Evolutionary conservation across 208 protist genomes (phyloP).

Genomic region (Acanthamoeba culbertsoni): DNA sequence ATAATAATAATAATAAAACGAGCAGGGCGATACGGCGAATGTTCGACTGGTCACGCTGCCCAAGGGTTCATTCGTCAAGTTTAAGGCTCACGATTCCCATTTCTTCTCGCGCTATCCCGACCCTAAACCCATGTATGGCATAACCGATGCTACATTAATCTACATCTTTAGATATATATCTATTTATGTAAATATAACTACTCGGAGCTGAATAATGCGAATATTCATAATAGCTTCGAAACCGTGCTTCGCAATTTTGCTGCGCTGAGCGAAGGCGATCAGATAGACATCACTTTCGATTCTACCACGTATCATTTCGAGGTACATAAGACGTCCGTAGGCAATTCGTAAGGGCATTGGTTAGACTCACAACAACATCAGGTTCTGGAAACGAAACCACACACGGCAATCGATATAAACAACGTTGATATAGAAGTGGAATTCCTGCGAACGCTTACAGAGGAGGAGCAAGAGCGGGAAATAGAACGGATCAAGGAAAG

Average conservation of each 20-base stretch:
- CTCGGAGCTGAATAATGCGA: too few species aligned
- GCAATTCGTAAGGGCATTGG: not conserved
- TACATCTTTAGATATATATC: not conserved
- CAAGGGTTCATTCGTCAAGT: constrained; percentile 47
- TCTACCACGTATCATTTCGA: not conserved
- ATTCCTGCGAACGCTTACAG: constrained; percentile 4
- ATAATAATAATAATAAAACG: too few species aligned
- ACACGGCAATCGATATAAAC: constrained; percentile 24
- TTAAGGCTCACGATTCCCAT: constrained; percentile 17
- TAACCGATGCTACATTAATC: not conserved
- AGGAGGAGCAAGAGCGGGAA: not conserved
- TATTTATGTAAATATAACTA: not conserved
- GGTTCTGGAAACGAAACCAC: constrained; percentile 6
- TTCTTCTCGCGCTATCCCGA: constrained; percentile 24
- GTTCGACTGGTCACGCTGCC: constrained; percentile 6
- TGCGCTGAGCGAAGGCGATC: not conserved
- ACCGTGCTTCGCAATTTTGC: constrained; percentile 41
- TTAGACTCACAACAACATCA: not conserved
- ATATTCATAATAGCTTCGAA: not conserved
- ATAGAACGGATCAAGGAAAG: not conserved
- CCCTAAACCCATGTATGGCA: constrained; percentile 21
- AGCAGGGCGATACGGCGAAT: not conserved
- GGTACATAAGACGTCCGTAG: not conserved
- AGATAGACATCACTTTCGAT: not conserved
- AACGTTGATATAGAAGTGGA: constrained; percentile 49